phyloP scores from a whole-genome alignment of 768 basidiomycete species.

The Boletus huronensis region DNA sequence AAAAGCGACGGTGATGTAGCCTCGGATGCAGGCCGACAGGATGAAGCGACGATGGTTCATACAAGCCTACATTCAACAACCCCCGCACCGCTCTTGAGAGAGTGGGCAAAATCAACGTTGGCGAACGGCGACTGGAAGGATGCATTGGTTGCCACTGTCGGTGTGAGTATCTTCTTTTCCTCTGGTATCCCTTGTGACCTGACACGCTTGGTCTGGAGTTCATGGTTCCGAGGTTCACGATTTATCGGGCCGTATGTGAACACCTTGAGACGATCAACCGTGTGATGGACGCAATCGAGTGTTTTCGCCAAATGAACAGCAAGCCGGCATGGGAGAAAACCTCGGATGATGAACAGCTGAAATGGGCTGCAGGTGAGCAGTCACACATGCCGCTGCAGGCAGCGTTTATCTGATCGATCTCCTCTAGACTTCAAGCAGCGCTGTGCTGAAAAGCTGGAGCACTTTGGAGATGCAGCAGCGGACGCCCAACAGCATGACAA shows the following conservation, averaged over 20 bases:
- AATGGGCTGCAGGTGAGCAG: slow-evolving; percentile 1
- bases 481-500: neutral
- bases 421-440: neutral
- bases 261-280: neutral
- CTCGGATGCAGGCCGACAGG: neutral
- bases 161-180: neutral
- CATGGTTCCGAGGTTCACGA: neutral
- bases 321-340: no score
- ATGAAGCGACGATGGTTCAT: neutral
- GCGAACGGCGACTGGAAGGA: neutral
- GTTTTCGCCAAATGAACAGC: neutral
- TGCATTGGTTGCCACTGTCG: neutral
- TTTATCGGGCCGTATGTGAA: neutral
- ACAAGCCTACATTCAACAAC: no score
- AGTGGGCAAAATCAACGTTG: no score
- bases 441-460: neutral
- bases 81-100: no score
- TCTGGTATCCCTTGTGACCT: neutral
- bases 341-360: neutral
- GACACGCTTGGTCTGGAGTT: neutral
- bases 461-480: neutral
- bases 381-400: no score
- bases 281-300: neutral
- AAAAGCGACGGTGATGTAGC: neutral
- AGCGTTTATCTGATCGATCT: neutral